These are phyloP conservation scores for Lentinula sp. DNA, from an alignment of 768 basidiomycete genomes.

Conservation along the genomic window DNA sequence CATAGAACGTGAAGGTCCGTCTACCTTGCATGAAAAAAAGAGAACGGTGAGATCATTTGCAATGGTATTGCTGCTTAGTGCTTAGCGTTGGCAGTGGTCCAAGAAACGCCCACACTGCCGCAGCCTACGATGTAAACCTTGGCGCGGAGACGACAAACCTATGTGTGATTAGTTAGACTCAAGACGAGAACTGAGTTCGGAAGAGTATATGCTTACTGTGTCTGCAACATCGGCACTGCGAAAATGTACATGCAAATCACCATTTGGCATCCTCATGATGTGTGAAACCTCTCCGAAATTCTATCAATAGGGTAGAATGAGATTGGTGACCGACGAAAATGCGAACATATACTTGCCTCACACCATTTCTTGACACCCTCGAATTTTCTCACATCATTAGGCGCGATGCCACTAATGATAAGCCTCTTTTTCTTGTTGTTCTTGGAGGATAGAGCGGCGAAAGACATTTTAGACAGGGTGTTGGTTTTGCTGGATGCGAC, in stretches of 20 bases:
- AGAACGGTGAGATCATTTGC: not conserved
- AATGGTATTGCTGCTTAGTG: conserved; percentile 15
- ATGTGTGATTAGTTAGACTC: not conserved
- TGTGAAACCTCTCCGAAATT: conserved; percentile 72
- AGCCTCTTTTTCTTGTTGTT: conserved; percentile 58
- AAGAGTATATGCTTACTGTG: conserved; percentile 42
- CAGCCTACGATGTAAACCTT: conserved; percentile 69
- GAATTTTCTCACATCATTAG: conserved; percentile 54
- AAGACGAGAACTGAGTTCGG: too few species aligned
- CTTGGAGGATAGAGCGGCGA: conserved; percentile 34
- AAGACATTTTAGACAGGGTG: conserved; percentile 26
- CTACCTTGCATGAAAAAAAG: not conserved
- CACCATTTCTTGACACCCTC: conserved; percentile 73
- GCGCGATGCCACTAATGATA: conserved; percentile 62
- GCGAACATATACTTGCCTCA: conserved; percentile 41
- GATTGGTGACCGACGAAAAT: conserved; percentile 5
- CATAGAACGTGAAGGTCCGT: not conserved
- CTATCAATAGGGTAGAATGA: conserved; percentile 24
- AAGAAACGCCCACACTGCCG: conserved; percentile 74
- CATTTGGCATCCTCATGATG: conserved; percentile 68
- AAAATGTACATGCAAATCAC: conserved; percentile 75
- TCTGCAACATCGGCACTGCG: conserved; percentile 73
- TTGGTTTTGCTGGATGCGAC: conserved; percentile 17
- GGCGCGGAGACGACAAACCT: conserved; percentile 79
- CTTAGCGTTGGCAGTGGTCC: conserved; percentile 51